phyloP scores from a whole-genome alignment of 805 yeast genomes.

The Komagataella phaffii region DNA sequence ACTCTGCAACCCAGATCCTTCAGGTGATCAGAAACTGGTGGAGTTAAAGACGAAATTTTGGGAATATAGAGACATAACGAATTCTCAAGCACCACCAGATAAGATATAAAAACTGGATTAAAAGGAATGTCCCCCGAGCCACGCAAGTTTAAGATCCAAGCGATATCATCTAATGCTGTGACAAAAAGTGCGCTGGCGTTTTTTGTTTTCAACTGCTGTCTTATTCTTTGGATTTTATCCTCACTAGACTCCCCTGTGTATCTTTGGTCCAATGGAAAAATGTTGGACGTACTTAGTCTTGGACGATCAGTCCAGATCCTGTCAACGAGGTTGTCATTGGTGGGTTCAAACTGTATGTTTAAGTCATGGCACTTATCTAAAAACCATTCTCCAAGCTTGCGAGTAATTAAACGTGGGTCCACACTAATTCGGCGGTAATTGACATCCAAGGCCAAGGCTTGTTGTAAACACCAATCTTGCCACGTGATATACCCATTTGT shows the following conservation, averaged over 20 bases:
- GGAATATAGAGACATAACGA: constrained; percentile 35
- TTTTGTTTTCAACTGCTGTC: constrained; percentile 11
- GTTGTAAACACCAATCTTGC: constrained; percentile 63
- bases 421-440: constrained; percentile 52
- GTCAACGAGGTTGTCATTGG: constrained; percentile 60
- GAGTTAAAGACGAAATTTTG: constrained; percentile 3
- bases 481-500: constrained; percentile 57
- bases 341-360: constrained; percentile 32
- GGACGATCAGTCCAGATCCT: constrained; percentile 36
- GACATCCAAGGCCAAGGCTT: constrained; percentile 28
- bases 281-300: constrained; percentile 14
- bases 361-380: constrained; percentile 17
- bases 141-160: constrained; percentile 76
- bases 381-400: constrained; percentile 28
- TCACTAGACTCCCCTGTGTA: constrained; percentile 22
- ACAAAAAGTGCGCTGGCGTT: constrained; percentile 37
- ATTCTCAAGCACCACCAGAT: constrained; percentile 20
- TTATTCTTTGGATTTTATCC: constrained; percentile 16
- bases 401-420: constrained; percentile 66
- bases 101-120: constrained; percentile 71
- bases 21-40: neutral
- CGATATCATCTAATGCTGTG: constrained; percentile 68
- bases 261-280: constrained; percentile 19
- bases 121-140: constrained; percentile 62
- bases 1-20: constrained; percentile 15